phyloP scores from a whole-genome alignment of 2,329 filamentous ascomycete species.

The Fusarium sp. region DNA sequence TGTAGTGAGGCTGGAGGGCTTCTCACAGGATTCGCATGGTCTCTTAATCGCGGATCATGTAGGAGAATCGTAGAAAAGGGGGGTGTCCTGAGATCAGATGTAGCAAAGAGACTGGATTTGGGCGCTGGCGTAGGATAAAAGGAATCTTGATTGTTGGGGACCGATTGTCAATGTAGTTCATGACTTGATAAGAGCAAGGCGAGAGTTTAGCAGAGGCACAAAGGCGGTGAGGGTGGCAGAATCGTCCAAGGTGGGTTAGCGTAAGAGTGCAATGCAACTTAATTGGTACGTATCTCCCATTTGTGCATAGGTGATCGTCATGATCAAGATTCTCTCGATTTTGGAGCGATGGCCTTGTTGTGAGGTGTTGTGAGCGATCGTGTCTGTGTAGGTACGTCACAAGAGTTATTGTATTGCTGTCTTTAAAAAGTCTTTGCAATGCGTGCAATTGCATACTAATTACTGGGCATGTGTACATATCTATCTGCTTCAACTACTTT shows the following conservation, averaged over 20 bases:
- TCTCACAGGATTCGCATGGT: conserved; percentile 33
- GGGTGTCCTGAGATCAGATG: background rate
- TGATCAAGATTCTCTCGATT: conserved; percentile 21
- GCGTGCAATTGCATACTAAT: background rate
- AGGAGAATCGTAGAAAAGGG: background rate
- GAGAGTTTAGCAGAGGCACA: conserved; percentile 25
- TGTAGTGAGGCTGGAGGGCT: conserved; percentile 19
- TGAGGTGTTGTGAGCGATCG: conserved; percentile 7
- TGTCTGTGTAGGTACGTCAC: conserved; percentile 29
- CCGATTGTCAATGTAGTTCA: conserved; percentile 19
- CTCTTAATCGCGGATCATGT: conserved; percentile 21
- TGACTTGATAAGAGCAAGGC: conserved; percentile 2
- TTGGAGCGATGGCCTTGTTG: conserved; percentile 15
- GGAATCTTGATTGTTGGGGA: conserved; percentile 21
- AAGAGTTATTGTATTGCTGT: too few relatives aligned
- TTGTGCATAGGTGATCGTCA: conserved; percentile 19
- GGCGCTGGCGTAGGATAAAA: background rate
- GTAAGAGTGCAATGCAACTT: background rate
- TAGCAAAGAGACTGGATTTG: background rate
- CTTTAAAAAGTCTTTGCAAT: background rate
- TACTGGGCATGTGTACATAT: background rate
- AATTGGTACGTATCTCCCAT: conserved; percentile 23
- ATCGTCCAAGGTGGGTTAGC: conserved; percentile 17
- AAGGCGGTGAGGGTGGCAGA: conserved; percentile 44
- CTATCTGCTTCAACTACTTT: background rate